Base-by-base conservation (phyloP, 164 flowering plant genomes). In the Annona cherimola region DNA sequence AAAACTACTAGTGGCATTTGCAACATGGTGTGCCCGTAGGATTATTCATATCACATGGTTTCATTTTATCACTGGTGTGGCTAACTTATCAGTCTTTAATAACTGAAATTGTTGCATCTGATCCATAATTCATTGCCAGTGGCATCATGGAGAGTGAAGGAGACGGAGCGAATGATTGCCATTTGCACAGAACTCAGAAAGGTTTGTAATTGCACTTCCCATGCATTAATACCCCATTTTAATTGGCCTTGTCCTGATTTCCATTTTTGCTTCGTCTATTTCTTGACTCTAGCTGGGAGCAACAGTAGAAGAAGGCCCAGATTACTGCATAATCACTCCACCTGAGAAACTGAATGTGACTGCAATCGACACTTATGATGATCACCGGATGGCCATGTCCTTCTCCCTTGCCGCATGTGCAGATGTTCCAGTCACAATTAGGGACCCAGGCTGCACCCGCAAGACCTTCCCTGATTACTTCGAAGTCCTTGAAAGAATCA, bases 81-180 rank as follows among this genome's bases (percentile, higher is more conserved):
- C 35, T 26, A 26, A 26, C 35, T 26, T 26, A 26, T 26, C 35
- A 26, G 35, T 26, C 35, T 26, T 26, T 26, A 26, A 26, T 26
- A 26, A 26, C 35, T 26, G 35, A 26, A 26, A 26, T 26, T 26
- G 35, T 26, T 26, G 35, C 42, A 42, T 66, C 74, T 72, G 74
- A 72, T 12, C 45, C 42, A 62, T 19, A 44, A 5, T 59, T 50
- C 43, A 4, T 66, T 76, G 5, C 66, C 82, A 96, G 99, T 96
- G 80, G 99, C 97, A 59, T 92, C 96, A 76, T 96, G 99, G 99
- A 93, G 99, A 80, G 99, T 96, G 71, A 96, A 96, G 80, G 99
- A 96, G 82, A 96, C 99, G 0, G 98, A 96, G 76, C 74, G 99
- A 62, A 96, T 96, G 99, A 87, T 96, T 68, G 99, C 97, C 61